These are phyloP conservation scores for Aspergillus nomiae DNA, from an alignment of 2,329 filamentous ascomycete species.

Conservation along the genomic window DNA sequence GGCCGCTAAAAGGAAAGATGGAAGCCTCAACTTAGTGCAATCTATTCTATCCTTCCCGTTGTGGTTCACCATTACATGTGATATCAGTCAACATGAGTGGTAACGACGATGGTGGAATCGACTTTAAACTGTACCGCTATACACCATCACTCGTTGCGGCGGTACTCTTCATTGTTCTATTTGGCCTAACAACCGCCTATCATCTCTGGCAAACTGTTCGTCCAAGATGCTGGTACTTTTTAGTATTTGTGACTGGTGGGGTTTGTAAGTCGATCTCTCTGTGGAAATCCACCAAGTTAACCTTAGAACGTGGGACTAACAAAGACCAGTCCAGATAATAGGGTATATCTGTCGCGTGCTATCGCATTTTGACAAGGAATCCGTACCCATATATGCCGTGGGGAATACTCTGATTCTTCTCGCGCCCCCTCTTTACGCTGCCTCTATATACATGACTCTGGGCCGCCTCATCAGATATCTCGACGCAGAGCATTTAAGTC, in stretches of 20 bases:
- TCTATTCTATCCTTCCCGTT: not conserved
- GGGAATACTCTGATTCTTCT: constrained; percentile 40
- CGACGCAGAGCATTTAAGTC: constrained; percentile 32
- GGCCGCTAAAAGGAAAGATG: not conserved
- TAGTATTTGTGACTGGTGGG: constrained; percentile 40
- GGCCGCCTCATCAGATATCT: constrained; percentile 37
- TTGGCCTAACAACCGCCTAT: constrained; percentile 42
- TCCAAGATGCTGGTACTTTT: constrained; percentile 52
- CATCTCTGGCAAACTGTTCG: constrained; percentile 48
- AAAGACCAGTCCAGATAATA: constrained; percentile 47
- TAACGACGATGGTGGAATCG: not conserved
- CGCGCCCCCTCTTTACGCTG: constrained; percentile 44
- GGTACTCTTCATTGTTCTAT: constrained; percentile 50
- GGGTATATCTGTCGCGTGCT: constrained; percentile 32
- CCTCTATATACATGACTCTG: constrained; percentile 42
- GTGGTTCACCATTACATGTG: not conserved
- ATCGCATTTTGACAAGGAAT: constrained; percentile 28
- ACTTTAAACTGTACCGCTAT: constrained; percentile 41
- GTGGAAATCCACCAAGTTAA: not conserved
- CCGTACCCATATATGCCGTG: constrained; percentile 31
- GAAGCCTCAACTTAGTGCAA: not conserved
- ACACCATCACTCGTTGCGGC: constrained; percentile 50
- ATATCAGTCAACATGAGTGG: not conserved
- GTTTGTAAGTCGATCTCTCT: constrained; percentile 32
- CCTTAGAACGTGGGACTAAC: not conserved